These are phyloP conservation scores for Glebionis coronaria DNA, from an alignment of 129 eudicot species.

Conservation along the genomic window DNA sequence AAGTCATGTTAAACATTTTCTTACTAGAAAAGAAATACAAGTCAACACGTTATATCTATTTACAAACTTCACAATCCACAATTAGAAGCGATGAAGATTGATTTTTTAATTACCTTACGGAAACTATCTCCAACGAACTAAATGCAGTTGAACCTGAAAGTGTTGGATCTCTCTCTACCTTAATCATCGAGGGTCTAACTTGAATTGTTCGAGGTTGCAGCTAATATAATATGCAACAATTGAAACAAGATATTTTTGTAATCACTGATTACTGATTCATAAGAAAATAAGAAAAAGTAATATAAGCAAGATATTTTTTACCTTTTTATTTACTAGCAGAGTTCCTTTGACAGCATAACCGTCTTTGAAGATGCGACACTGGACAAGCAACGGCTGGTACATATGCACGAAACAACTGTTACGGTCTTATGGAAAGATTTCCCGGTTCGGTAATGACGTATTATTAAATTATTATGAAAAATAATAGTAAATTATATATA, in stretches of 20 bases:
- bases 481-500: slow-evolving; percentile 1
- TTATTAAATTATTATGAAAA: too few species aligned
- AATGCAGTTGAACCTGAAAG: slow-evolving; percentile 30
- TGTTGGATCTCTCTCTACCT: slow-evolving; percentile 54
- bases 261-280: not conserved
- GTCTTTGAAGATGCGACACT: slow-evolving; percentile 65
- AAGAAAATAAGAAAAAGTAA: not conserved
- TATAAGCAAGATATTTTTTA: slow-evolving; percentile 3
- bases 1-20: not conserved
- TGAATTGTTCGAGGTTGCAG: slow-evolving; percentile 53
- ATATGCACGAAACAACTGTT: slow-evolving; percentile 17
- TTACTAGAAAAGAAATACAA: not conserved
- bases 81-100: slow-evolving; percentile 3
- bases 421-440: not conserved
- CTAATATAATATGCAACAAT: slow-evolving; percentile 31
- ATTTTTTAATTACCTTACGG: slow-evolving; percentile 47
- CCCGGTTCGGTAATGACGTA: too few species aligned
- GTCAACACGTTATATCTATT: too few species aligned
- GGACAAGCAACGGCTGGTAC: slow-evolving; percentile 79
- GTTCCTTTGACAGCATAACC: slow-evolving; percentile 91
- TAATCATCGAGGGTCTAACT: slow-evolving; percentile 78
- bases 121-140: slow-evolving; percentile 66
- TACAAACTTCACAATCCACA: too few species aligned
- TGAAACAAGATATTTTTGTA: not conserved
- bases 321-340: slow-evolving; percentile 78